A percentile compares a stretch with the other conserved stretches of the same genome.
These are phyloP conservation scores for Moesziomyces sp. DNA, from an alignment of 1,284 basidiomycete species.

Conservation along the genomic window DNA sequence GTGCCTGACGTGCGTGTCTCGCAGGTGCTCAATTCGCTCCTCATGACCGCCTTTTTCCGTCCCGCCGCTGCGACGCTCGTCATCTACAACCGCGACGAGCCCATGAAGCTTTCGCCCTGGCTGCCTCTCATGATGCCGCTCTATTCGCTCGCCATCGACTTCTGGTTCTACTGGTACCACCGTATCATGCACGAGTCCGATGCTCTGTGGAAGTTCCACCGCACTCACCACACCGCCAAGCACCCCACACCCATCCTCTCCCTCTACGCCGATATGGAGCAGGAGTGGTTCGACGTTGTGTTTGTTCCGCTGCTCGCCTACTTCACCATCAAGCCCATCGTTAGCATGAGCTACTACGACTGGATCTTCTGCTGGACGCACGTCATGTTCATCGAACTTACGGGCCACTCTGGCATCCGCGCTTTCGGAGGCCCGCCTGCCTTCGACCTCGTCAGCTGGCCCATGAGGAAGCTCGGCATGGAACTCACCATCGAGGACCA, in stretches of 20 bases:
- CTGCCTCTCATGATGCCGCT: conserved; percentile 51
- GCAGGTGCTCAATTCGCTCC: conserved; percentile 40
- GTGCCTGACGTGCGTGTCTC: conserved; percentile 41
- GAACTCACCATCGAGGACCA: conserved; percentile 66
- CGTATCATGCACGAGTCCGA: conserved; percentile 58
- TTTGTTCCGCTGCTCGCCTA: conserved; percentile 49
- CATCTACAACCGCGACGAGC: conserved; percentile 49
- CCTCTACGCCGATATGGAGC: conserved; percentile 55
- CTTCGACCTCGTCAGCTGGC: conserved; percentile 14
- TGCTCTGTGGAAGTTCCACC: conserved; percentile 53
- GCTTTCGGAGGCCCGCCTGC: conserved; percentile 42
- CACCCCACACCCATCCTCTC: conserved; percentile 55
- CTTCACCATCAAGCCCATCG: conserved; percentile 23
- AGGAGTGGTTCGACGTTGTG: conserved; percentile 58
- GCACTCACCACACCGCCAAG: conserved; percentile 54
- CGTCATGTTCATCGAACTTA: conserved; percentile 53
- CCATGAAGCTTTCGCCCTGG: conserved; percentile 36
- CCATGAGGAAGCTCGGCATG: conserved; percentile 44
- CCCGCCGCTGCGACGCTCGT: conserved; percentile 44
- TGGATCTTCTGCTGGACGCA: conserved; percentile 49
- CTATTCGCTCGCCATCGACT: conserved; percentile 52
- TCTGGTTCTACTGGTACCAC: conserved; percentile 64
- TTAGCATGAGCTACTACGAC: conserved; percentile 39
- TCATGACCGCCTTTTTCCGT: conserved; percentile 46
- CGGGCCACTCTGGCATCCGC: conserved; percentile 61